Base-by-base conservation (phyloP, 176 grass and related monocot genomes). In the Dendrocalamus sinicus region DNA sequence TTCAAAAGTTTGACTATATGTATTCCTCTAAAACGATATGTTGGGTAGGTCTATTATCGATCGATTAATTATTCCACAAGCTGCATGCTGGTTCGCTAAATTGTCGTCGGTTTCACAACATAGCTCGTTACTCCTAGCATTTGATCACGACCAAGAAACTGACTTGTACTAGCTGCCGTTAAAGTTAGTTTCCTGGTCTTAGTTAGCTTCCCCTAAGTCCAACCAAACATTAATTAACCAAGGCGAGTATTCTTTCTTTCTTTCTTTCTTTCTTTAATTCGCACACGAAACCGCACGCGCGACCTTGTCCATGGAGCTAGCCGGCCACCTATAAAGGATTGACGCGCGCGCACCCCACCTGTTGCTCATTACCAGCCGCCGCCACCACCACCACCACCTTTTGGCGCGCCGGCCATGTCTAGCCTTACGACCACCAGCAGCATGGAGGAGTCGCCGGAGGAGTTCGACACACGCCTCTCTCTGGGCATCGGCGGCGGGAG, bases 391-490 rank as follows among this genome's bases (percentile, higher is more conserved):
- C 6, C 55, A 8, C 39, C 30, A 44, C 19, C 78, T 81, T 80
- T 12, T 47, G 9, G 2, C 32, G 63, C 28, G 63, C 51, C 67
- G 88, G 63, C 51, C 67, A 91, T 91, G 89, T 91, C 81, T 11
- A 91, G 76, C 85, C 70, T 84, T 5, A 91, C 84, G 44, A 71
- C 84, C 4, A 75, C 65, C 37, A 67, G 79, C 17, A 70, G 53
- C 52, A 76, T 53, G 78, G 85, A 79, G 74, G 72, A 35, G 28
- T 70, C 55, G 24, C 32, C 8, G 4, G 67, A 46, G 67, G 88
- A 71, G 39, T 60, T 81, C 72, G 82, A 85, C 81, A 86, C 86
- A 12, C 74, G 62, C 13, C 77, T 93, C 8, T 73, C 84, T 45
- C 85, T 93, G 0, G 51, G 20, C 4, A 63, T 85, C 16, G 90